These are phyloP conservation scores for Draba incana DNA, from an alignment of 345 rosid genomes.

Conservation along the genomic window DNA sequence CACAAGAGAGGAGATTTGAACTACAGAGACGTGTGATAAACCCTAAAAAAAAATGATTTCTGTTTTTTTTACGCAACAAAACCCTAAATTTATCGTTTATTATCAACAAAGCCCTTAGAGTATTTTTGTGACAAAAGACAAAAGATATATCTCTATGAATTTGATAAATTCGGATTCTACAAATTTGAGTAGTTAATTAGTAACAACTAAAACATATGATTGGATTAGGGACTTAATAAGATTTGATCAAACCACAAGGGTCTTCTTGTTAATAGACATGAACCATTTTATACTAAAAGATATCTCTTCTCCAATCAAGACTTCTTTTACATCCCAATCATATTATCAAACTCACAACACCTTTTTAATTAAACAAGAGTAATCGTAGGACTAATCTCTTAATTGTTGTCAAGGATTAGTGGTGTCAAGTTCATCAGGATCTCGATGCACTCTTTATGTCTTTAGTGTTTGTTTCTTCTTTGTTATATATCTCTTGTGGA, in stretches of 20 bases:
- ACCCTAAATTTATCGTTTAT: no score
- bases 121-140: no score
- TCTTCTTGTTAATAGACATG: conserved; percentile 35
- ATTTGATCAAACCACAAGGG: conserved; percentile 17
- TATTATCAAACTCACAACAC: conserved; percentile 23
- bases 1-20: no score
- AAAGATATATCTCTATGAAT: not conserved
- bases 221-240: not conserved
- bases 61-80: no score
- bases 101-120: no score
- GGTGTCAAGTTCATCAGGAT: conserved; percentile 32
- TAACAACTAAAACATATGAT: not conserved
- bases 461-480: conserved; percentile 30
- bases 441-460: conserved; percentile 10
- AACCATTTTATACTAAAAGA: conserved; percentile 26
- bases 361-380: conserved; percentile 23
- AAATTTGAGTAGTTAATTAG: no score
- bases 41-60: no score
- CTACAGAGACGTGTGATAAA: no score
- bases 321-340: conserved; percentile 33
- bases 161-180: not conserved
- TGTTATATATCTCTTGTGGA: conserved; percentile 27
- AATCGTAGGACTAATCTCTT: conserved; percentile 30
- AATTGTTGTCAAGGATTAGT: conserved; percentile 28
- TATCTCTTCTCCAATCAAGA: conserved; percentile 15